Percentiles rank a stretch among this genome's conserved stretches.
phyloP scores from a whole-genome alignment of 768 basidiomycete genomes.

The Suillus luteus region DNA sequence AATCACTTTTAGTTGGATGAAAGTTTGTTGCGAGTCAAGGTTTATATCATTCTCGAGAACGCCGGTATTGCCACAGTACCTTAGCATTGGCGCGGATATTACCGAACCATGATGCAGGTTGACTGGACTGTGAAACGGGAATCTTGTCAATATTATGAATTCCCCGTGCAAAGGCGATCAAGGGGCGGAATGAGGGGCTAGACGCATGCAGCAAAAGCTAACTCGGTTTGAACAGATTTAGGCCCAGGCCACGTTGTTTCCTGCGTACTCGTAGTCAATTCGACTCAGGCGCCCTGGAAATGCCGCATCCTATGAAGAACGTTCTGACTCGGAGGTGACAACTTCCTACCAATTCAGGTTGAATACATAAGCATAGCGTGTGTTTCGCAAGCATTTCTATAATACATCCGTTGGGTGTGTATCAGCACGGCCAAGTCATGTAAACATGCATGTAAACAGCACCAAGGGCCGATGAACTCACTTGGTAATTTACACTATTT shows the following conservation, averaged over 20 bases:
- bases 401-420: slow-evolving; percentile 20
- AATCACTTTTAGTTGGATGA: slow-evolving; percentile 19
- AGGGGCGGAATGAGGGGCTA: slow-evolving; percentile 31
- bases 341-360: slow-evolving; percentile 24
- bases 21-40: slow-evolving; percentile 4
- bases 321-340: slow-evolving; percentile 25
- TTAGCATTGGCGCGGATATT: slow-evolving; percentile 32
- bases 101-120: slow-evolving; percentile 36
- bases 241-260: slow-evolving; percentile 34
- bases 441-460: slow-evolving; percentile 25
- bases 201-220: slow-evolving; percentile 22
- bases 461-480: slow-evolving; percentile 28
- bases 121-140: slow-evolving; percentile 34
- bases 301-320: slow-evolving; percentile 33
- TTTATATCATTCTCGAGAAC: slow-evolving; percentile 32
- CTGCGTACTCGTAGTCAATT: slow-evolving; percentile 32
- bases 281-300: slow-evolving; percentile 26
- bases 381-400: slow-evolving; percentile 28
- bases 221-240: slow-evolving; percentile 28
- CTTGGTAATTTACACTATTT: slow-evolving; percentile 20
- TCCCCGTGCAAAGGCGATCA: slow-evolving; percentile 35
- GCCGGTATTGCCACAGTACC: slow-evolving; percentile 26
- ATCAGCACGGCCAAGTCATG: slow-evolving; percentile 25
- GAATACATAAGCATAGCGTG: slow-evolving; percentile 32
- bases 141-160: slow-evolving; percentile 31